Percentiles rank a stretch among this genome's conserved stretches.
Conservation (phyloP, 352 stramenopile genomes). For the Phytophthora cryptogea region DNA sequence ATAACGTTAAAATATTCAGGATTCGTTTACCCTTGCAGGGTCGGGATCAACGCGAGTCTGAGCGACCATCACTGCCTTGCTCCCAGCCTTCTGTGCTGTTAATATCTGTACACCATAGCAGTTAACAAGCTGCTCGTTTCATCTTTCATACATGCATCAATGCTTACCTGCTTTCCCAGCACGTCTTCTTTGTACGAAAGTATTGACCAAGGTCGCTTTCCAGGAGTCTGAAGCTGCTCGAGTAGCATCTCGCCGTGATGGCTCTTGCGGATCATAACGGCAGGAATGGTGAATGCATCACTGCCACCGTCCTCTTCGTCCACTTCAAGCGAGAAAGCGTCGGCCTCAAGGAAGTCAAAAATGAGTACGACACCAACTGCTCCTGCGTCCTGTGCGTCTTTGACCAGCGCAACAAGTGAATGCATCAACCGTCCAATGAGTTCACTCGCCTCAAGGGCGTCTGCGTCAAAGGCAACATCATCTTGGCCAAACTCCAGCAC, state of each 20-base stretch:
- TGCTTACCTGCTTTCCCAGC: conserved; percentile 63
- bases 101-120: conserved; percentile 43
- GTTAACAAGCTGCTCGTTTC: not conserved
- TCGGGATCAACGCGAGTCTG: conserved; percentile 61
- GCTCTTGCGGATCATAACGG: conserved; percentile 69
- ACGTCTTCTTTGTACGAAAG: conserved; percentile 74
- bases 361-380: conserved; percentile 60
- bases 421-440: conserved; percentile 72
- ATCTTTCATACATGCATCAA: not conserved
- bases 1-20: not conserved
- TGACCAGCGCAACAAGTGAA: conserved; percentile 71
- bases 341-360: conserved; percentile 73
- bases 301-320: conserved; percentile 39
- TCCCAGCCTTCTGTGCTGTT: conserved; percentile 61
- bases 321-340: conserved; percentile 63
- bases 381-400: conserved; percentile 66
- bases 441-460: conserved; percentile 58
- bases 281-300: conserved; percentile 59
- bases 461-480: conserved; percentile 55
- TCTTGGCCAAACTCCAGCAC: conserved; percentile 72
- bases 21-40: conserved; percentile 42
- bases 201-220: conserved; percentile 39
- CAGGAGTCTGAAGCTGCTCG: conserved; percentile 45
- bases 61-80: conserved; percentile 64
- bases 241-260: conserved; percentile 60